Base-by-base conservation (phyloP, 345 rosid genomes). In the Physaria fendleri region DNA sequence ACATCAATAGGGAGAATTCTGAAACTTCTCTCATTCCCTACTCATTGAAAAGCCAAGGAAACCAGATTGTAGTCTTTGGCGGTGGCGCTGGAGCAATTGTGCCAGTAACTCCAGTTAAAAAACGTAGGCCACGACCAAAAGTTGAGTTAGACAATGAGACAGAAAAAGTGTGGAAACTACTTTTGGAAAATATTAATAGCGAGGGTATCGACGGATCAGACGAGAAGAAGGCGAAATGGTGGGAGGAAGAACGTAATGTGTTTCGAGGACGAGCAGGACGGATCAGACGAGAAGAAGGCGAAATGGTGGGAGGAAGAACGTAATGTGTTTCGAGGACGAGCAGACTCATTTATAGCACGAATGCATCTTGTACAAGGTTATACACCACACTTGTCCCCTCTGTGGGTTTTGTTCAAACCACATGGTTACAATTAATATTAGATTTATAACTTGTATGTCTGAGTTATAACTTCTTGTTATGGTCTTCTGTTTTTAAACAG, bases 341-440 rank as follows among this genome's bases (percentile, higher is more conserved):
- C 84, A 6, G 85, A 87, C 59, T 85, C 97, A 7, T 93, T 93
- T 56, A 87, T 93, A 58, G 95, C 95, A 18, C 78, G 92, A 39
- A 93, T 93, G 99, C 99, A 85, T 77, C 96, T 89, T 48, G 90
- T 93, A 22, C 99, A 93, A 87, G 99, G 99, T 93, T 77, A 22
- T 18, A 33, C 40, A 34, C 30, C 22, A n/a, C 48, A 49, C 40
- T 9, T 44, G 23, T 37, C 44, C 30, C 30, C 37, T 5, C 8
- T 13, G 2, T 5, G 3, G 1, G 32, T 37, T 55, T 55, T 23
- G 34, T 55, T 38, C 16, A 8, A 34, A 35, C 34, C 24, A 22
- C n/a, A 27, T 8, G 4, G 16, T 56, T 37, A 14, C 2, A 15
- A 5, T 16, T 29, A 27, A 40, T 56, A 14, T 34, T n/a, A 33